Base-by-base conservation (phyloP, 2,329 filamentous ascomycete species). In the Beauveria rudraprayagi region DNA sequence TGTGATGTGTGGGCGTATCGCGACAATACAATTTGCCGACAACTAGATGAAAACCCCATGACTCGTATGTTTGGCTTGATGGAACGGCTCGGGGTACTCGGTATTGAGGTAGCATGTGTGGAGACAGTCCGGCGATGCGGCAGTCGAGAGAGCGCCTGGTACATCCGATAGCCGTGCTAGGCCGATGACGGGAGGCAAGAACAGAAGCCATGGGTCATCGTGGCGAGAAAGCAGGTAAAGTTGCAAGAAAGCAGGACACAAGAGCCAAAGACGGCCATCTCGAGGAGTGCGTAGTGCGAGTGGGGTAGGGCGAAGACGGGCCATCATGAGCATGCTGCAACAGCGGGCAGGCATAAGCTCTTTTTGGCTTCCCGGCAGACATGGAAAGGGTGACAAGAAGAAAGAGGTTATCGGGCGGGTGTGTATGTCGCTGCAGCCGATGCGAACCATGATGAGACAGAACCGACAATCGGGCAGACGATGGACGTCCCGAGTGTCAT, bases 31-130 rank as follows among this genome's bases (percentile, higher is more conserved):
- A 54, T 54, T 26, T 43, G 52, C 53, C 53, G 53, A 46, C 24
- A 5, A 34, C 40, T 8, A 40, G 3, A 44, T 8, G 51, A n/a
- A 30, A 22, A 52, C 11, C 17, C n/a, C 51, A 56, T 56, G 54
- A 56, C 54, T 56, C 54, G 54, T 26, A 48, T 48, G 28, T 37
- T 56, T 55, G 40, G 22, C 53, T 55, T 55, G 16, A 54, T 55
- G 28, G 48, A 34, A n/a, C 34, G 52, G 16, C 16, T 50, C 19
- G 44, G 44, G 30, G 50, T 22, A 52, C 50, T 52, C 10, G 34
- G 37, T 26, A 37, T 22, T 54, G 28, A 22, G 48, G 48, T 34
- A 11, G n/a, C n/a, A 10, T 26, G 22, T 37, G 52, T 55, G 53
- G 30, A 30, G 53, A 24, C 7, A 40, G 34, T 16, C n/a, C 28